phyloP scores from a whole-genome alignment of 345 rosid species.

The Pugionium cornutum region DNA sequence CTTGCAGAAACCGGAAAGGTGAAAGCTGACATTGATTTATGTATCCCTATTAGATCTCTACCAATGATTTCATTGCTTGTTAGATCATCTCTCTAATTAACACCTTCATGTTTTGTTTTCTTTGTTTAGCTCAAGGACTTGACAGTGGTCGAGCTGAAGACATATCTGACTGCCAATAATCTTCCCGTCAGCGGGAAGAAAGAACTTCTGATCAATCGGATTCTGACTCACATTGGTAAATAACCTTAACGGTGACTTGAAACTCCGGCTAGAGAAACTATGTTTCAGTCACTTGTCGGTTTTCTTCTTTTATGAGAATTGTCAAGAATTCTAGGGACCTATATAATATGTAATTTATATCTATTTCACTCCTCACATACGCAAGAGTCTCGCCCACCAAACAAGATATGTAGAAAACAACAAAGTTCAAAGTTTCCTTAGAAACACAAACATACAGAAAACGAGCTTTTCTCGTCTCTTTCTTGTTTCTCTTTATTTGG shows the following conservation, averaged over 20 bases:
- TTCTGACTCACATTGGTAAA: constrained; percentile 71
- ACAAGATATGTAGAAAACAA: not conserved
- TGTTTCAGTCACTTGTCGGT: constrained; percentile 10
- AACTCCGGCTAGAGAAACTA: constrained; percentile 16
- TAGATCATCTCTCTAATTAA: not conserved
- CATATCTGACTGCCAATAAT: constrained; percentile 60
- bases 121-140: constrained; percentile 73
- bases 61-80: constrained; percentile 1
- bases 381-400: not conserved
- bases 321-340: not conserved
- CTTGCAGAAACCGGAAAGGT: constrained; percentile 92
- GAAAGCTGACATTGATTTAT: constrained; percentile 14
- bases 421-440: constrained; percentile 6
- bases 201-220: constrained; percentile 69
- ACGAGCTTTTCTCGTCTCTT: constrained; percentile 18
- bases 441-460: constrained; percentile 7
- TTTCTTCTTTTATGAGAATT: not conserved
- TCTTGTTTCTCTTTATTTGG: constrained; percentile 29
- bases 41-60: too few species aligned
- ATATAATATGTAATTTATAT: not conserved
- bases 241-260: constrained; percentile 31
- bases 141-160: constrained; percentile 69
- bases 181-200: constrained; percentile 77
- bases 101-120: constrained; percentile 17
- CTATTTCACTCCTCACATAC: constrained; percentile 17